Conservation (phyloP, 257 asterid genomes). For the Solanum microdontum region DNA sequence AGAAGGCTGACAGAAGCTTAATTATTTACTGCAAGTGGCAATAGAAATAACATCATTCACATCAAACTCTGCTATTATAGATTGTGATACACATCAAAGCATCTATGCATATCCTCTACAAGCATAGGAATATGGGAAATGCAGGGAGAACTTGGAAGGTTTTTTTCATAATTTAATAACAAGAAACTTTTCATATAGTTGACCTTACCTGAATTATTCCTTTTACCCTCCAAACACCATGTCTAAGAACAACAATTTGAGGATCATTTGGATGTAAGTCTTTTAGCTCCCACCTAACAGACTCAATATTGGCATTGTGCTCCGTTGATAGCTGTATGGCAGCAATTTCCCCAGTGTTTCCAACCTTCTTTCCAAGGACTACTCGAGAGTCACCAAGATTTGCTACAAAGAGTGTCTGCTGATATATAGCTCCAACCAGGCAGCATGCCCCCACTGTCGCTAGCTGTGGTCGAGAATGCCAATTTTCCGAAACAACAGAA, state of each 20-base stretch:
- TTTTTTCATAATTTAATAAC: background rate
- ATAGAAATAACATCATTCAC: background rate
- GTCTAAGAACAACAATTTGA: slow-evolving; percentile 21
- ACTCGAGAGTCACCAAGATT: slow-evolving; percentile 33
- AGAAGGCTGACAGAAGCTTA: background rate
- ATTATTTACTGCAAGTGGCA: background rate
- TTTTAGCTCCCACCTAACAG: slow-evolving; percentile 23
- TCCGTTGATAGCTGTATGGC: slow-evolving; percentile 26
- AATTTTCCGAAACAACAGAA: slow-evolving; percentile 17
- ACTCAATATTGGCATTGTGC: slow-evolving; percentile 27
- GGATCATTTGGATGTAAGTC: slow-evolving; percentile 20
- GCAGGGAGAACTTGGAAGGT: background rate
- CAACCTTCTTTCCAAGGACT: slow-evolving; percentile 25
- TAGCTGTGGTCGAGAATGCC: slow-evolving; percentile 44
- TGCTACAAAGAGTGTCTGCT: slow-evolving; percentile 28
- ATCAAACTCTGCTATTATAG: background rate
- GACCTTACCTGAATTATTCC: slow-evolving; percentile 29
- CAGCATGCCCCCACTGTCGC: slow-evolving; percentile 90
- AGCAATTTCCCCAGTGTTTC: slow-evolving; percentile 18
- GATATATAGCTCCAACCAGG: slow-evolving; percentile 33
- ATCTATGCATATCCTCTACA: background rate
- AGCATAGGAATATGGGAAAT: background rate
- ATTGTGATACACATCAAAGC: background rate
- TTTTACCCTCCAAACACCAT: slow-evolving; percentile 32
- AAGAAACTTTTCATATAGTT: background rate